These are phyloP conservation scores for Metschnikowia bowlesiae DNA, from an alignment of 805 yeast species.

Conservation along the genomic window DNA sequence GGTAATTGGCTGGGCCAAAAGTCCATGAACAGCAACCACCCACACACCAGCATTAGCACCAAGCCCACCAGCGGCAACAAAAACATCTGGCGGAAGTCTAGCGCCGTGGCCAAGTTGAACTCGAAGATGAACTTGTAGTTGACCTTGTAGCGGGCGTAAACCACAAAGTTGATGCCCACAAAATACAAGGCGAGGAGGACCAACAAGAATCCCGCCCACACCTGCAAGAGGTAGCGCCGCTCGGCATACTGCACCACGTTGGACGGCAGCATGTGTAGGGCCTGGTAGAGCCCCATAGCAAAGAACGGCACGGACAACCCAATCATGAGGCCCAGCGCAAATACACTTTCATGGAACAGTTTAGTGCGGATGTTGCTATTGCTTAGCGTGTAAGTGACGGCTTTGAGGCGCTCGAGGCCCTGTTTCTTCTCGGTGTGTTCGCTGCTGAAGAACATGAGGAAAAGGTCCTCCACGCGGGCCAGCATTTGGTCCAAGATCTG, in stretches of 20 bases:
- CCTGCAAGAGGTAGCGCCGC: slow-evolving; percentile 63
- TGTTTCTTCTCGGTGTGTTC: slow-evolving; percentile 50
- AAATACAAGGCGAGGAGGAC: slow-evolving; percentile 55
- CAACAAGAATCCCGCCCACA: slow-evolving; percentile 90
- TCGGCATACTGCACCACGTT: slow-evolving; percentile 42
- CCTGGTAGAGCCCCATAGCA: slow-evolving; percentile 52
- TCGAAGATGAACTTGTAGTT: slow-evolving; percentile 93
- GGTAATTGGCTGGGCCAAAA: slow-evolving; percentile 60
- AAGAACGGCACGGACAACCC: slow-evolving; percentile 73
- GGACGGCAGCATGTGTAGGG: slow-evolving; percentile 32
- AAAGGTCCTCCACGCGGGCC: slow-evolving; percentile 62
- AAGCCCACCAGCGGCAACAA: slow-evolving; percentile 60
- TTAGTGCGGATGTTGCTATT: slow-evolving; percentile 24
- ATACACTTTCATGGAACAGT: slow-evolving; percentile 42
- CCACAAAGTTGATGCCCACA: slow-evolving; percentile 63
- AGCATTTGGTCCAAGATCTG: slow-evolving; percentile 64
- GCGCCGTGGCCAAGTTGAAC: slow-evolving; percentile 62
- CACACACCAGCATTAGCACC: slow-evolving; percentile 53
- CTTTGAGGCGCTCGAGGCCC: slow-evolving; percentile 62
- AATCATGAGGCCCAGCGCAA: slow-evolving; percentile 59
- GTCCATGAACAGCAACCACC: slow-evolving; percentile 72
- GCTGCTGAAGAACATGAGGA: slow-evolving; percentile 58
- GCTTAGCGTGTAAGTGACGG: slow-evolving; percentile 38
- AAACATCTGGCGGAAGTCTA: slow-evolving; percentile 63
- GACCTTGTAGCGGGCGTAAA: slow-evolving; percentile 72